Conservation (phyloP, 2,329 filamentous ascomycete genomes). For the Colletotrichum shisoi region DNA sequence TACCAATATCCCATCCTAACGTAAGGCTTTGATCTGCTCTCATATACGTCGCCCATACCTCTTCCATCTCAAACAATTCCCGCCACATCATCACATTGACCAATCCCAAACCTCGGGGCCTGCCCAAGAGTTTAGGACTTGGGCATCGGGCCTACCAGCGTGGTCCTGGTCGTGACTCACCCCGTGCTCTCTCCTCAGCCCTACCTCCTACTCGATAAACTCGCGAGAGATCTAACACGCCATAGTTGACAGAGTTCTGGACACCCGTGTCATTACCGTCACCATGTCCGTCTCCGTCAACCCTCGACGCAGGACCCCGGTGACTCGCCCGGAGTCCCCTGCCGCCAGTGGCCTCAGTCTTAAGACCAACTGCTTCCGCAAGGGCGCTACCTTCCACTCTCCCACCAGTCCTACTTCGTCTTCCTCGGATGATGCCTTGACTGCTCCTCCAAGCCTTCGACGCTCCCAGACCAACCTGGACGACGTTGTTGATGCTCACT, state of each 20-base stretch:
- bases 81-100: conserved; percentile 35
- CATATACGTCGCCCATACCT: conserved; percentile 15
- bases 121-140: conserved; percentile 35
- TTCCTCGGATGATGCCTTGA: conserved; percentile 54
- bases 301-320: conserved; percentile 57
- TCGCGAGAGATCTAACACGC: conserved; percentile 39
- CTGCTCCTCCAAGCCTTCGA: conserved; percentile 61
- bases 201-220: conserved; percentile 37
- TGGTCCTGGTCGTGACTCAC: conserved; percentile 47
- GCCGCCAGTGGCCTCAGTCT: conserved; percentile 54
- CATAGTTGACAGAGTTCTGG: conserved; percentile 44
- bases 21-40: conserved; percentile 32
- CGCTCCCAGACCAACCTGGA: conserved; percentile 75
- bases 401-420: conserved; percentile 48
- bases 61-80: conserved; percentile 27
- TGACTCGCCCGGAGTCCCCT: conserved; percentile 52
- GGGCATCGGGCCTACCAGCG: conserved; percentile 25
- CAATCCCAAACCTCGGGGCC: conserved; percentile 35
- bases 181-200: conserved; percentile 42
- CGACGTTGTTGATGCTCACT: conserved; percentile 74
- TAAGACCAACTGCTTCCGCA: conserved; percentile 69
- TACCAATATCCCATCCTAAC: conserved; percentile 3
- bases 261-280: conserved; percentile 44
- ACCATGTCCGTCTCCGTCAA: conserved; percentile 58
- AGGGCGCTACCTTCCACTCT: conserved; percentile 74